Conservation (phyloP, 805 yeast genomes). For the Ogataea zsoltii region DNA sequence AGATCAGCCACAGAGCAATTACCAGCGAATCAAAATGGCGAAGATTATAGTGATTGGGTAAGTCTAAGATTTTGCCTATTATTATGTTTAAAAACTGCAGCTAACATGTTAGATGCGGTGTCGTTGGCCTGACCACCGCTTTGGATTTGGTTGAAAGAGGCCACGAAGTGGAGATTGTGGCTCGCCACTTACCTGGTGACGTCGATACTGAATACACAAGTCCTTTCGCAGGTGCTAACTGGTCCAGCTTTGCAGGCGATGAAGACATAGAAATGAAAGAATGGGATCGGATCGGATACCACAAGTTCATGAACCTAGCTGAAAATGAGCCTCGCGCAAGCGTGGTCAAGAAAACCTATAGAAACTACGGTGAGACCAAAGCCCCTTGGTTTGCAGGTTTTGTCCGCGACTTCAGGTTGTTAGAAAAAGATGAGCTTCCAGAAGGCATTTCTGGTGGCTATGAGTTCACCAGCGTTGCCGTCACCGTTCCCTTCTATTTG, state of each 20-base stretch:
- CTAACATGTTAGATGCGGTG: constrained; percentile 36
- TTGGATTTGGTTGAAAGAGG: constrained; percentile 40
- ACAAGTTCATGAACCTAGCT: constrained; percentile 47
- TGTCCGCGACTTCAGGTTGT: constrained; percentile 40
- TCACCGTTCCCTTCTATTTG: constrained; percentile 32
- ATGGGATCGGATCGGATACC: constrained; percentile 52
- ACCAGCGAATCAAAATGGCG: constrained; percentile 8
- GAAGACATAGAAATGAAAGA: constrained; percentile 37
- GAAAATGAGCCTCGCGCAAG: constrained; percentile 53
- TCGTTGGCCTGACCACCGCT: constrained; percentile 57
- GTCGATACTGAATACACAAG: constrained; percentile 52
- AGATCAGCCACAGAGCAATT: no score
- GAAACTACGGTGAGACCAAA: constrained; percentile 11
- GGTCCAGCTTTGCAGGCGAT: constrained; percentile 59
- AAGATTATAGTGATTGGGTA: constrained; percentile 17
- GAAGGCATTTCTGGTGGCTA: constrained; percentile 41
- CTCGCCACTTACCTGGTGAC: constrained; percentile 58
- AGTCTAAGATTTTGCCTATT: no score
- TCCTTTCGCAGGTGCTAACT: constrained; percentile 74
- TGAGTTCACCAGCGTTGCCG: constrained; percentile 40
- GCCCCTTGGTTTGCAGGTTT: constrained; percentile 52
- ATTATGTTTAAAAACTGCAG: neutral
- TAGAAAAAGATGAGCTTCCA: constrained; percentile 40
- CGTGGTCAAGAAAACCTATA: constrained; percentile 24
- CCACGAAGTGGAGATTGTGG: constrained; percentile 44